phyloP scores from a whole-genome alignment of 2,329 filamentous ascomycete genomes.

The Dothiorella sarmentorum region DNA sequence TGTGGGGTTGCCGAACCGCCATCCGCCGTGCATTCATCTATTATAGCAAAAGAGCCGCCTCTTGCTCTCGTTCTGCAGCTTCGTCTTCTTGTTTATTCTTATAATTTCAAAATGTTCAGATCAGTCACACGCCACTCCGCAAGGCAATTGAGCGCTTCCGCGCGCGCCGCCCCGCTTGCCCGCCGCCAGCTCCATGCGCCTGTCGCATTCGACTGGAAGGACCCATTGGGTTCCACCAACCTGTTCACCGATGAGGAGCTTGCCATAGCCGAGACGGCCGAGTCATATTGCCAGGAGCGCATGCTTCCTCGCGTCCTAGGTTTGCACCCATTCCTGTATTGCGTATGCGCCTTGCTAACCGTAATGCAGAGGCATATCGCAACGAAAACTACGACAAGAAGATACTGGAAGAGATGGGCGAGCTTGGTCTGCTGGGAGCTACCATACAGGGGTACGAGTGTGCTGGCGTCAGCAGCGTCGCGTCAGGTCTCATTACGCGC shows the following conservation, averaged over 20 bases:
- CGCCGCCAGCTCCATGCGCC: slow-evolving; percentile 42
- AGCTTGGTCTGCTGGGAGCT: slow-evolving; percentile 81
- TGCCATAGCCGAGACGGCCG: slow-evolving; percentile 84
- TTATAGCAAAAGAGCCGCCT: background rate
- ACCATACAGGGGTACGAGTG: slow-evolving; percentile 86
- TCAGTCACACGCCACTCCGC: slow-evolving; percentile 37
- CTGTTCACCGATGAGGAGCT: slow-evolving; percentile 86
- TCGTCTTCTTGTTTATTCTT: background rate
- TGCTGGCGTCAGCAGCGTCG: slow-evolving; percentile 81
- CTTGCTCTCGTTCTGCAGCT: background rate
- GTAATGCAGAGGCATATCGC: slow-evolving; percentile 68
- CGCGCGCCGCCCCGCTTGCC: slow-evolving; percentile 25
- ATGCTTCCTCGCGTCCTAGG: slow-evolving; percentile 81
- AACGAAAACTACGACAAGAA: slow-evolving; percentile 82
- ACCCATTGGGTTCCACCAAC: slow-evolving; percentile 72
- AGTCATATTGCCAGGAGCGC: slow-evolving; percentile 89
- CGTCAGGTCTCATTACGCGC: slow-evolving; percentile 83
- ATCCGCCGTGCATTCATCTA: slow-evolving; percentile 2
- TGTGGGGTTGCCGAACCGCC: slow-evolving; percentile 19
- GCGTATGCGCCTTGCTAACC: background rate
- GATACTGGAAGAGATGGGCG: slow-evolving; percentile 88
- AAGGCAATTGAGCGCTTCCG: slow-evolving; percentile 37
- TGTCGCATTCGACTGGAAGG: slow-evolving; percentile 78
- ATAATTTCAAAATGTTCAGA: slow-evolving; percentile 42
- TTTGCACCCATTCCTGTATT: slow-evolving; percentile 39